These are phyloP conservation scores for Xylariaceae sp. DNA, from an alignment of 2,329 filamentous ascomycete genomes.

Conservation along the genomic window DNA sequence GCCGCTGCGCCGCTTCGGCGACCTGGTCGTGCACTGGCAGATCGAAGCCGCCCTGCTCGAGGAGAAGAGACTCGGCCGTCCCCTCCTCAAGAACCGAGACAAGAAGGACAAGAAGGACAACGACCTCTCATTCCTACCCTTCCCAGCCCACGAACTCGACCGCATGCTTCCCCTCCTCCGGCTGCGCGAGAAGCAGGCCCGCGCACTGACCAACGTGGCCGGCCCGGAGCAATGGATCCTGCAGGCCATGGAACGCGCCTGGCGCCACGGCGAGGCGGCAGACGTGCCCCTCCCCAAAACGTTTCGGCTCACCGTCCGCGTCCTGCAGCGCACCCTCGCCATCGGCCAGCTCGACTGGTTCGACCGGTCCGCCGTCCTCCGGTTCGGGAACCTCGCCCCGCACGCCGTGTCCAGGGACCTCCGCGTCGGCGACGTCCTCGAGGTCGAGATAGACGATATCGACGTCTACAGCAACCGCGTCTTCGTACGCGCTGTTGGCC, in stretches of 20 bases:
- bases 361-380: constrained; percentile 39
- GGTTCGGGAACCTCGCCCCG: constrained; percentile 34
- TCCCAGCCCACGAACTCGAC: constrained; percentile 36
- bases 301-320: constrained; percentile 46
- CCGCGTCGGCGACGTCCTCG: constrained; percentile 46
- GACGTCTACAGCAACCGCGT: constrained; percentile 45
- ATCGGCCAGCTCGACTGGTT: constrained; percentile 47
- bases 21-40: constrained; percentile 62
- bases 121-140: constrained; percentile 39
- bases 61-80: constrained; percentile 34
- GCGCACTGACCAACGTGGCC: constrained; percentile 36
- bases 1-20: constrained; percentile 59
- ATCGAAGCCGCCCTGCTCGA: constrained; percentile 52
- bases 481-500: constrained; percentile 43
- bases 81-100: constrained; percentile 31
- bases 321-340: constrained; percentile 29
- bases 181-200: constrained; percentile 47
- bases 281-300: constrained; percentile 40
- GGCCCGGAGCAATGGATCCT: constrained; percentile 50
- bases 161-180: constrained; percentile 45
- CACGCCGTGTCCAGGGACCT: constrained; percentile 38
- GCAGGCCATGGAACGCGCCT: constrained; percentile 56
- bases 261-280: constrained; percentile 50
- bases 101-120: background rate
- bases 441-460: constrained; percentile 50